Conservation (phyloP, 495 filamentous ascomycete species). For the Penicillium steckii region DNA sequence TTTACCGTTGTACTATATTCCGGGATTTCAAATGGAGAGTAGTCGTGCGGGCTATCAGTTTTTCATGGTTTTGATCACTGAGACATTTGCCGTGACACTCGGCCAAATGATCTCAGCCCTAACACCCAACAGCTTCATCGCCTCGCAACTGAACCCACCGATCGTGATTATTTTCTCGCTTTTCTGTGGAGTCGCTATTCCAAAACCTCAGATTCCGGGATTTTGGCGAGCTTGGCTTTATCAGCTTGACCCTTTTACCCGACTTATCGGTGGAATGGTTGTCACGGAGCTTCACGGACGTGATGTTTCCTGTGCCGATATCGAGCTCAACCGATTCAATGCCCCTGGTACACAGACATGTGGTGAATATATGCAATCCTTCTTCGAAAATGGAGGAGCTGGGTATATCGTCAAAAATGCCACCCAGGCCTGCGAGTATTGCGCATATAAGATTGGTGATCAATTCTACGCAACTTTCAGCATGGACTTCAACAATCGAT, state of each 20-base stretch:
- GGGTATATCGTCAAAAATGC: conserved; percentile 64
- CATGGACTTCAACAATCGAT: conserved; percentile 63
- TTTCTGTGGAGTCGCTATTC: conserved; percentile 83
- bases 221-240: conserved; percentile 85
- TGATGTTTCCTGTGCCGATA: conserved; percentile 53
- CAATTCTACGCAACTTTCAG: conserved; percentile 69
- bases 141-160: conserved; percentile 72
- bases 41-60: conserved; percentile 76
- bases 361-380: conserved; percentile 69
- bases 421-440: conserved; percentile 68
- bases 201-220: conserved; percentile 66
- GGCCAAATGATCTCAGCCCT: conserved; percentile 67
- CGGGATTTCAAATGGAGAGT: conserved; percentile 54
- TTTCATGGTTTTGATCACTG: conserved; percentile 74
- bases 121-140: conserved; percentile 69
- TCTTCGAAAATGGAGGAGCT: conserved; percentile 60
- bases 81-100: conserved; percentile 72
- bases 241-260: conserved; percentile 79
- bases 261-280: conserved; percentile 76
- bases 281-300: conserved; percentile 68
- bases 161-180: conserved; percentile 76
- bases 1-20: conserved; percentile 73
- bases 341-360: conserved; percentile 62
- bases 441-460: conserved; percentile 73
- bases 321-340: conserved; percentile 61